These are phyloP conservation scores for Tetrahymena borealis DNA, from an alignment of 73 alveolate species.

Conservation along the genomic window DNA sequence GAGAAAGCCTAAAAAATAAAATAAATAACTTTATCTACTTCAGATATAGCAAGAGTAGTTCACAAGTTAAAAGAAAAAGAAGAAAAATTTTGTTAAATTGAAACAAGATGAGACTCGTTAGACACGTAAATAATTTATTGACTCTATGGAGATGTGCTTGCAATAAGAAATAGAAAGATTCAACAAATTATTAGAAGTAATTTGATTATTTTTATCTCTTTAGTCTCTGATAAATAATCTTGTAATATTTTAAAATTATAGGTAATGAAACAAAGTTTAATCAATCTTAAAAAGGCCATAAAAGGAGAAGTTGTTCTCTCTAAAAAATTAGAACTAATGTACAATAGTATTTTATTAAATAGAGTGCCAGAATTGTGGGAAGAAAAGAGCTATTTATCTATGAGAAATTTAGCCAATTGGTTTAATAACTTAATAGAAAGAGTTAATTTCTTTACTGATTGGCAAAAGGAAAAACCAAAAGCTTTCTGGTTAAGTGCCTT, in stretches of 20 bases:
- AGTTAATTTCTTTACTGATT: conserved; percentile 83
- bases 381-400: conserved; percentile 86
- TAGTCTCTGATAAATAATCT: too few species aligned
- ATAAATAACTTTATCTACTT: background rate
- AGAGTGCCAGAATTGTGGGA: conserved; percentile 91
- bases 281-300: conserved; percentile 75
- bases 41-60: background rate
- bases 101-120: background rate
- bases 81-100: background rate
- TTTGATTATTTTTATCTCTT: conserved; percentile 35
- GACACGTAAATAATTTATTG: conserved; percentile 16
- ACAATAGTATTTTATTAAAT: conserved; percentile 61
- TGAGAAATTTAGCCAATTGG: conserved; percentile 89
- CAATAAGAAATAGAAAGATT: conserved; percentile 68
- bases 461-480: conserved; percentile 80
- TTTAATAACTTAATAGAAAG: conserved; percentile 75
- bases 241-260: background rate
- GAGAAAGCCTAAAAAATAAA: background rate
- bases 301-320: conserved; percentile 92
- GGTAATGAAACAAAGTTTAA: conserved; percentile 15
- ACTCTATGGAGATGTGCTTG: conserved; percentile 59
- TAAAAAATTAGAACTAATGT: conserved; percentile 84
- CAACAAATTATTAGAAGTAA: conserved; percentile 73
- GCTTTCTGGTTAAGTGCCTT: conserved; percentile 92
- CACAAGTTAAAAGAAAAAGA: background rate